Evolutionary conservation across 2,329 filamentous ascomycete genomes (phyloP), one percentile per base, ranked within the genome.

Genomic region (Epichloe typhina): DNA sequence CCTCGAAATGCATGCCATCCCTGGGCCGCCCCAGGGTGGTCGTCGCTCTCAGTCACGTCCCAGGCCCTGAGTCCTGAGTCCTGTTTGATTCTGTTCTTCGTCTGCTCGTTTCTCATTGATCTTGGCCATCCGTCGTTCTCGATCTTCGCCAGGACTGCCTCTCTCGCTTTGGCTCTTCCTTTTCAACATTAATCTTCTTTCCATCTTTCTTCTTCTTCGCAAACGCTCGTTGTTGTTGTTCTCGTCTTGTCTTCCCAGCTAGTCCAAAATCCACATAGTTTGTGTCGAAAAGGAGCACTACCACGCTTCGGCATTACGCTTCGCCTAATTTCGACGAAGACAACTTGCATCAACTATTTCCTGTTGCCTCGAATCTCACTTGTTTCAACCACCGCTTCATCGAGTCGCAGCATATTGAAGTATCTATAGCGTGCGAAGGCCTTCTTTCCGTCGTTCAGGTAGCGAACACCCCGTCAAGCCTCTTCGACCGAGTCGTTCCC

Each of bases 141-240:
- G 52, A 50, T 37, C 33, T 47, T 56, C 56, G 53, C 56, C 54
- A 50, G 53, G 56, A 54, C 69, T 68, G 68, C 71, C 71, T 80
- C 79, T 76, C 71, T 82, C 78, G 77, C 72, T 81, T 69, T 73
- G 73, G 73, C 72, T 71, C 62, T 68, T 69, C 61, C 52, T 54
- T 59, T 59, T 65, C 54, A 58, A 72, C 69, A 63, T 66, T 72
- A 58, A 59, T 56, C 55, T 52, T n/a, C 48, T 47, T 50, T 53
- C 40, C 19, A 5, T 23, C 23, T 31, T 15, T 15, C 38, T 33
- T 37, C n/a, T 5, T 42, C 26, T 35, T 40, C 36, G 8, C 17
- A 15, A 42, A 37, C 42, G 37, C 47, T 49, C 13, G 23, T 26
- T 39, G 42, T 36, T 31, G 12, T 36, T 37, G 12, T 15, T 40